Base-by-base conservation (phyloP, 2,329 filamentous ascomycete species). In the Colletotrichum gigasporum region DNA sequence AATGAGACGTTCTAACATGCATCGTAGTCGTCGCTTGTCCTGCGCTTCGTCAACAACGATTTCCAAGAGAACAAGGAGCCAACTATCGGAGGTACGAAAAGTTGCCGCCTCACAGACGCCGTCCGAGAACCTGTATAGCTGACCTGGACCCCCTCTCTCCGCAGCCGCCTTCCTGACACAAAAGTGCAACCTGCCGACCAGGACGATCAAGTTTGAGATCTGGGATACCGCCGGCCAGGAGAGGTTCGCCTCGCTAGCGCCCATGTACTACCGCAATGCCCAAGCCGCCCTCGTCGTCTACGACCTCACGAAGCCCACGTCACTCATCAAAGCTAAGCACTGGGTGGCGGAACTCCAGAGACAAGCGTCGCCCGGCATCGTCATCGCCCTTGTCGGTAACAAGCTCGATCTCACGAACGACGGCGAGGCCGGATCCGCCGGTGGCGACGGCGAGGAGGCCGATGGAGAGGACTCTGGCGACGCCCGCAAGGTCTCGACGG, bases 61-160 rank as follows among this genome's bases (percentile, higher is more conserved):
- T 99, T 99, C 75, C 96, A 99, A 84, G 96, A 98, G 82, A 98
- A 98, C 82, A 98, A 98, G 85, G 96, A 99, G 79, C 96, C 96
- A 67, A 99, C 96, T 69, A 99, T 99, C 81, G 96, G 96, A 85
- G 94, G 94, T 96, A 86, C 69, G 86, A 79, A 47, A 24, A 45
- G 35, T 30, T 20, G 50, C 45, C 42, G 48, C 32, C 8, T 26
- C 7, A 34, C 56, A 39, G 47, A 26, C 26, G n/a, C 6, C 30
- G 26, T 39, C n/a, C 20, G 24, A 47, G 28, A 37, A 44, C 55
- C 48, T 35, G 22, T 48, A 20, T 16, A 48, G 63, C 65, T 62
- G 53, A 58, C 51, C 45, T 12, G 41, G 54, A 57, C 24, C n/a
- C 18, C 32, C 37, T 37, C 63, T 62, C 51, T 58, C 52, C 58